Evolutionary conservation across 2,329 filamentous ascomycete genomes (phyloP).

Genomic region (Zymoseptoria brevis): DNA sequence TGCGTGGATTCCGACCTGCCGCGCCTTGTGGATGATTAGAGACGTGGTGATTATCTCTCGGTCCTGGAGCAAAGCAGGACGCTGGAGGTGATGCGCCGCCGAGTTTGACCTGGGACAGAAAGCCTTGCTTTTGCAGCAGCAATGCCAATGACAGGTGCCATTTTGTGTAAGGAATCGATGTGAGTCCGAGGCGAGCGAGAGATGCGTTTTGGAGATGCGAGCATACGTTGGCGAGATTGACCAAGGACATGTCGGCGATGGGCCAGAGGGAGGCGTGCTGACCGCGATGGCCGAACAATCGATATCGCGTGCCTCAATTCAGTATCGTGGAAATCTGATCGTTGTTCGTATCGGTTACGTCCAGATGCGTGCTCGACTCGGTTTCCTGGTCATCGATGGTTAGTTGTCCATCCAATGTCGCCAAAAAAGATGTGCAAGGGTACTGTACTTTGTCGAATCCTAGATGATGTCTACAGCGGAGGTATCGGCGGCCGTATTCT

Average conservation of each 20-base stretch:
- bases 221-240: constrained; percentile 70
- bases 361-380: neutral
- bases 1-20: constrained; percentile 15
- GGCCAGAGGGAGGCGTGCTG: neutral
- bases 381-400: neutral
- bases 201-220: constrained; percentile 87
- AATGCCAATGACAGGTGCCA: constrained; percentile 69
- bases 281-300: neutral
- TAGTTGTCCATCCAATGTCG: neutral
- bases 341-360: neutral
- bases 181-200: constrained; percentile 73
- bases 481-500: neutral
- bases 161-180: constrained; percentile 72
- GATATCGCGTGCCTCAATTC: neutral
- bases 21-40: constrained; percentile 21
- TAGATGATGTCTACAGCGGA: neutral
- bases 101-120: constrained; percentile 72
- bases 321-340: neutral
- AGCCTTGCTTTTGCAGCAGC: constrained; percentile 73
- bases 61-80: constrained; percentile 25
- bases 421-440: neutral
- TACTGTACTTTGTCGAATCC: too few relatives aligned
- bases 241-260: constrained; percentile 56
- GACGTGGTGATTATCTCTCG: constrained; percentile 23
- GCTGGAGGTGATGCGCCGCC: constrained; percentile 53